Evolutionary conservation across 257 asterid species (phyloP), one percentile per base, ranked within the genome.

Genomic region (Solanum paucissectum): DNA sequence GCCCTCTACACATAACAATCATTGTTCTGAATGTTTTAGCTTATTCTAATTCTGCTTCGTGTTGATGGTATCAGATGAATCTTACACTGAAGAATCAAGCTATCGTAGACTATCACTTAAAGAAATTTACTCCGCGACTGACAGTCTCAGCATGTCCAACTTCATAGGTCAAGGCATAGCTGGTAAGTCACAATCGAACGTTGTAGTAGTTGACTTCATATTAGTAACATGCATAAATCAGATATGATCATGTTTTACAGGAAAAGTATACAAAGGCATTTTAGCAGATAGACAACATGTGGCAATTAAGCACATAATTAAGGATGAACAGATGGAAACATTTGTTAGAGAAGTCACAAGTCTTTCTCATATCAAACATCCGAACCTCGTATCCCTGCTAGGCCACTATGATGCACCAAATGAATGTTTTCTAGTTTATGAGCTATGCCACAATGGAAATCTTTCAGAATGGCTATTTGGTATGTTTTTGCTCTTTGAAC

Each of bases 91-190:
- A 83, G 91, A 89, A 62, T 88, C 93, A n/a, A 91, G 89, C 87
- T 84, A 89, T 14, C 77, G 49, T 23, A 87, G 44, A 68, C 92
- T 96, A 76, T 89, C 98, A 20, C 77, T 92, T 2, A 91, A 83
- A 88, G 92, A 94, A 66, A 93, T 96, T 83, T 88, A 88, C 84
- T 84, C 89, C 12, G 94, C 98, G 64, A 94, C 98, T 21, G 84
- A 93, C 88, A 90, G 92, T 87, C 94, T 94, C 73, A 94, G 92
- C 64, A 91, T 91, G 85, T 64, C 91, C n/a, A 94, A 96, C 92
- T 92, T 94, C 89, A 96, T 96, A 33, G 98, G 98, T 10, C 96
- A 95, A 87, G 98, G 98, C 62, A 86, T 95, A 82, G 98, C 98
- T 86, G 98, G 98, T 92, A 81, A 88, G 89, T 7, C 85, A 29